Evolutionary conservation across 1,139 yeast species (phyloP).

Genomic region (Barnettozyma hawaiiensis): DNA sequence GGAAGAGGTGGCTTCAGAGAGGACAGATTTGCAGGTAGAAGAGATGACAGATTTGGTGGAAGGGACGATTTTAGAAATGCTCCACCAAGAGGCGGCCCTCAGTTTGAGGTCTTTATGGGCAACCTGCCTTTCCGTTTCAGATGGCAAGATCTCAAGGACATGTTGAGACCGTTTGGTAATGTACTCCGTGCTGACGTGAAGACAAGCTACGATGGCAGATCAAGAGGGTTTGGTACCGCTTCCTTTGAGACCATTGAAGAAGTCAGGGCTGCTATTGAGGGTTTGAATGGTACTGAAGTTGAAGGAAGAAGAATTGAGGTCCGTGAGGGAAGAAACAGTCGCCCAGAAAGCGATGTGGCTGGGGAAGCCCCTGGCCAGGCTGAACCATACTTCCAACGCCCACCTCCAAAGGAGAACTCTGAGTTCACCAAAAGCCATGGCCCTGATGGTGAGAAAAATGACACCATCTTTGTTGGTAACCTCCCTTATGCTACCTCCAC

Average conservation of each 20-base stretch:
- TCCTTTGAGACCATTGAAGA: slow-evolving; percentile 54
- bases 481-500: slow-evolving; percentile 86
- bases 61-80: slow-evolving; percentile 17
- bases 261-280: slow-evolving; percentile 56
- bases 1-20: slow-evolving; percentile 14
- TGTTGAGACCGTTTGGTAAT: slow-evolving; percentile 72
- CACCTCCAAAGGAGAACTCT: slow-evolving; percentile 28
- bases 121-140: slow-evolving; percentile 75
- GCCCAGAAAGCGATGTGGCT: slow-evolving; percentile 15
- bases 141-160: slow-evolving; percentile 83
- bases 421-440: slow-evolving; percentile 60
- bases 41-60: slow-evolving; percentile 8
- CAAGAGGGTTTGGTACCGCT: slow-evolving; percentile 83
- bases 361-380: slow-evolving; percentile 13
- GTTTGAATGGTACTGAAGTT: slow-evolving; percentile 58
- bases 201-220: slow-evolving; percentile 63
- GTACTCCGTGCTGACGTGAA: slow-evolving; percentile 79
- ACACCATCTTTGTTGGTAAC: slow-evolving; percentile 65
- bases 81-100: slow-evolving; percentile 29
- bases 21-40: slow-evolving; percentile 11
- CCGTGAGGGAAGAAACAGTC: slow-evolving; percentile 49
- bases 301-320: slow-evolving; percentile 70
- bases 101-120: slow-evolving; percentile 73
- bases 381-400: slow-evolving; percentile 1
- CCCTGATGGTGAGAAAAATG: slow-evolving; percentile 60